Base-by-base conservation (phyloP, 768 basidiomycete genomes). In the Boletus tomentosulus region DNA sequence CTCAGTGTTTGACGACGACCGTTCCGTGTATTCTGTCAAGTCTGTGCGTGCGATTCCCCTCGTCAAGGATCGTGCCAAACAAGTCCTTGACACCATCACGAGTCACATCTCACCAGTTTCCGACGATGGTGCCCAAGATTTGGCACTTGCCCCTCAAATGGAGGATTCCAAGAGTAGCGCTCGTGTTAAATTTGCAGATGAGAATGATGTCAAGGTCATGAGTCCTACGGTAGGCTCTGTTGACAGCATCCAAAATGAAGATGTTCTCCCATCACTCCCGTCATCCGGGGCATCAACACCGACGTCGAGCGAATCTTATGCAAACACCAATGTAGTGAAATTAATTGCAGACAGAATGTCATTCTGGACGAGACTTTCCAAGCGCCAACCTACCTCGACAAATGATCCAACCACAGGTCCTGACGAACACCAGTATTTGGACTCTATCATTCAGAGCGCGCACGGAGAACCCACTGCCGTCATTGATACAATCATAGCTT, bases 21-120 rank as follows among this genome's bases (percentile, higher is more conserved):
- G 84, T 63, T 64, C 76, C 0, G 78, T 92, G 6, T 89, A 88
- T 68, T 74, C 76, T 28, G 77, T 92, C 53, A 87, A 86, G 68
- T 78, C 78, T 31, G 83, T 91, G 22, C 73, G 74, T 47, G 84
- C 85, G 4, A 85, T 93, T 27, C 91, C 91, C 3, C 74, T 92
- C n/a, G 67, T 75, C 10, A 81, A 84, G 61, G 79, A 82, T 30
- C 78, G 81, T 39, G 91, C 90, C 28, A 71, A 72, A 28, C 74
- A 74, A 16, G 74, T 73, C 3, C 58, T 90, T 27, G 75, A 78
- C 38, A 73, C 75, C 15, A 70, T 92, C 4, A 74, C 78, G 7
- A 71, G 79, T n/a, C 76, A 76, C 47, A 81, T 82, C 61, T 62
- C 73, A 16, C 71, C 76, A 4, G 53, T 81, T 25, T 66, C 73